Evolutionary conservation across 2,329 filamentous ascomycete species (phyloP).

Genomic region (Blumeriella jaapii): DNA sequence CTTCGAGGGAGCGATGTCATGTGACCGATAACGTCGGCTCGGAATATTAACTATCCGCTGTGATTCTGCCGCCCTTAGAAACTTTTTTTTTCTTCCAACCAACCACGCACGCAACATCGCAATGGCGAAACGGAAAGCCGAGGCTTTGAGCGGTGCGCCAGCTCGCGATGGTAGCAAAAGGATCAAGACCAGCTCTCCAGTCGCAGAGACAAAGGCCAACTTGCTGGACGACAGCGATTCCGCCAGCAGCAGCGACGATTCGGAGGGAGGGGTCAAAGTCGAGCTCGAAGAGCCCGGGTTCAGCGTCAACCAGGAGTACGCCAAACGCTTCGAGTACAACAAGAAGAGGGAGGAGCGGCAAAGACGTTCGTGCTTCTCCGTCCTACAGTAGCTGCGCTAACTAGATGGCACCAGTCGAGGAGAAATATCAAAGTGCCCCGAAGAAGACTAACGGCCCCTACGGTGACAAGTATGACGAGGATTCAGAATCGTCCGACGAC

Average conservation of each 20-base stretch:
- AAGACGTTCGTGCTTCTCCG: conserved; percentile 38
- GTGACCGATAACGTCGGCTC: too few species aligned
- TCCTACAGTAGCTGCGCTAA: too few species aligned
- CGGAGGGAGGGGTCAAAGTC: conserved; percentile 28
- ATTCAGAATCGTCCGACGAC: conserved; percentile 56
- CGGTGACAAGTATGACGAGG: conserved; percentile 35
- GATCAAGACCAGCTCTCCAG: conserved; percentile 16
- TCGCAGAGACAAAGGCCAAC: conserved; percentile 12
- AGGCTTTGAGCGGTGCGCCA: conserved; percentile 14
- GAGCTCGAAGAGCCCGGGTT: conserved; percentile 34
- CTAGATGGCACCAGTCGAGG: conserved; percentile 50
- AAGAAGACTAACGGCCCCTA: conserved; percentile 33
- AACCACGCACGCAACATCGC: conserved; percentile 5
- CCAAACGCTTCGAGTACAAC: conserved; percentile 85
- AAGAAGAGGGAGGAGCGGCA: conserved; percentile 89
- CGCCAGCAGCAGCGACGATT: conserved; percentile 25
- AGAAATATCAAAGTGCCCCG: conserved; percentile 55
- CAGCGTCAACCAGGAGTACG: conserved; percentile 85
- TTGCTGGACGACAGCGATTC: conserved; percentile 40
- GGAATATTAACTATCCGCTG: too few species aligned
- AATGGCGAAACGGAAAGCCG: conserved; percentile 28
- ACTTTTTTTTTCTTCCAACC: background rate
- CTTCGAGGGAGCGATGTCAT: too few species aligned
- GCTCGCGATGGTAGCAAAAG: conserved; percentile 21
- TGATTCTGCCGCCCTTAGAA: background rate